These are phyloP conservation scores for Periconia sp. DNA, from an alignment of 2,329 filamentous ascomycete species.

Conservation along the genomic window DNA sequence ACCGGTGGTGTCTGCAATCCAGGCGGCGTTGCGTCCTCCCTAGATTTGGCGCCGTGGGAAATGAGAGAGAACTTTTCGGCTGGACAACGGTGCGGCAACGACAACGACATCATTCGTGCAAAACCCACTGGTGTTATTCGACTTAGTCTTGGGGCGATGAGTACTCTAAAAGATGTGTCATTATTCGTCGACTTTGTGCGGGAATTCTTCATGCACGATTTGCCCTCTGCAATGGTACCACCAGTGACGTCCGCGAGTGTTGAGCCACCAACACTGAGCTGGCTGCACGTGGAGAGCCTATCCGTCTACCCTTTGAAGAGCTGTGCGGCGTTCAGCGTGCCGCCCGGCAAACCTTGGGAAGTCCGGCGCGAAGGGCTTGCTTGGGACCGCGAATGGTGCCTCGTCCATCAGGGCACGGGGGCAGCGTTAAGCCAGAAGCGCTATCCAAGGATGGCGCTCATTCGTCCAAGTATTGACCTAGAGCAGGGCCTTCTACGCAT, in stretches of 20 bases:
- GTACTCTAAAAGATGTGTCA: conserved; percentile 74
- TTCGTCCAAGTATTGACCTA: conserved; percentile 78
- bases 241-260: conserved; percentile 26
- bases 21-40: conserved; percentile 76
- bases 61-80: conserved; percentile 83
- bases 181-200: conserved; percentile 72
- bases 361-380: conserved; percentile 81
- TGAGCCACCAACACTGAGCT: conserved; percentile 35
- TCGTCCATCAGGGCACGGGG: conserved; percentile 85
- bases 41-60: conserved; percentile 80
- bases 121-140: conserved; percentile 89
- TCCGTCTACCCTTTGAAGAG: conserved; percentile 92
- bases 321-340: conserved; percentile 79
- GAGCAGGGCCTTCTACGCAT: conserved; percentile 69
- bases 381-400: conserved; percentile 97
- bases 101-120: conserved; percentile 80
- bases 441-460: conserved; percentile 84
- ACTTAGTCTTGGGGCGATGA: conserved; percentile 90
- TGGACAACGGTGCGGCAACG: conserved; percentile 83
- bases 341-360: conserved; percentile 71
- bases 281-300: conserved; percentile 54
- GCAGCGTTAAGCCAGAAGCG: conserved; percentile 87
- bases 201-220: conserved; percentile 51
- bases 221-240: conserved; percentile 13
- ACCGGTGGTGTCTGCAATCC: conserved; percentile 93